These are phyloP conservation scores for Brassica balearica DNA, from an alignment of 441 rosid species.

Conservation along the genomic window DNA sequence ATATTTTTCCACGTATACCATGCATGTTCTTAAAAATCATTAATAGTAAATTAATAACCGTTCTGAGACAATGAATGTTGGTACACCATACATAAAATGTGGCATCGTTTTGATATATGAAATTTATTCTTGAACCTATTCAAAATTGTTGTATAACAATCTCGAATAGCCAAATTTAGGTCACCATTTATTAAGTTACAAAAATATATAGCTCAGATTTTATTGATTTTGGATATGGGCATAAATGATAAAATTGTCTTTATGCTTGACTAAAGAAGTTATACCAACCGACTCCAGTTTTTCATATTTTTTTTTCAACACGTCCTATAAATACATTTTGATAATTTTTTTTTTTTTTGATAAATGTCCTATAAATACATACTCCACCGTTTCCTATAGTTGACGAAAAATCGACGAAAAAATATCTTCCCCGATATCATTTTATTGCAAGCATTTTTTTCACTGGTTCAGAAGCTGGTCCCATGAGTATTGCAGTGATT, in stretches of 20 bases:
- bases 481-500: conserved; percentile 18
- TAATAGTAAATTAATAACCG: background rate
- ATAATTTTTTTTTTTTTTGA: too few relatives aligned
- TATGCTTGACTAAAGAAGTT: background rate
- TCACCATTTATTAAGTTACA: background rate
- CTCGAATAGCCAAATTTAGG: background rate
- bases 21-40: background rate
- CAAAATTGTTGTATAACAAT: conserved; percentile 5
- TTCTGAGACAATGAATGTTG: background rate
- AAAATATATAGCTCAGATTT: background rate
- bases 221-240: background rate
- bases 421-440: conserved; percentile 13
- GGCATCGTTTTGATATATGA: background rate
- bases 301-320: background rate
- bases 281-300: background rate
- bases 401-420: background rate
- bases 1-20: background rate
- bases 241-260: background rate
- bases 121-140: conserved; percentile 1
- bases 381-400: background rate
- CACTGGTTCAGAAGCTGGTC: conserved; percentile 30
- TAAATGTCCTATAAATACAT: background rate
- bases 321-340: background rate
- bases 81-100: conserved; percentile 4
- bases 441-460: background rate